Evolutionary conservation across 2,329 filamentous ascomycete species (phyloP).

Genomic region (Emergomyces orientalis): DNA sequence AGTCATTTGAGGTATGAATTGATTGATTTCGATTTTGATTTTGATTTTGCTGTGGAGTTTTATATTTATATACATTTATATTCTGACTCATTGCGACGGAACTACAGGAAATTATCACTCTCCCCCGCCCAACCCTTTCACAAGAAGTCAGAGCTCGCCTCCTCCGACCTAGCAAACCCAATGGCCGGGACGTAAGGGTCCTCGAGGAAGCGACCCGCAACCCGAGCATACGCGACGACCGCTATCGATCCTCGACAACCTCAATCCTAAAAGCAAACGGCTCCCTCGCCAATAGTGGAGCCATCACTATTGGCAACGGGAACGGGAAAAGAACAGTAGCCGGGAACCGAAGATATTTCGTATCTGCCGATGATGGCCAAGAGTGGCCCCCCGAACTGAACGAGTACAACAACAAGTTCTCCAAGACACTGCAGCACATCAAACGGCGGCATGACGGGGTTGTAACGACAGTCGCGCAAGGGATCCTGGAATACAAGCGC

Average conservation of each 20-base stretch:
- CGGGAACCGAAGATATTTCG: slow-evolving; percentile 68
- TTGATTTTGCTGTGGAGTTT: not conserved
- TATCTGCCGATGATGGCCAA: slow-evolving; percentile 74
- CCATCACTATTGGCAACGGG: slow-evolving; percentile 36
- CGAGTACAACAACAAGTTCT: slow-evolving; percentile 87
- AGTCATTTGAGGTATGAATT: slow-evolving; percentile 84
- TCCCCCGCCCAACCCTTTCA: slow-evolving; percentile 67
- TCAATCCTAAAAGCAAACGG: slow-evolving; percentile 31
- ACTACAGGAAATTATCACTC: slow-evolving; percentile 70
- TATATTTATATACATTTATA: slow-evolving; percentile 14
- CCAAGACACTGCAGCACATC: slow-evolving; percentile 81
- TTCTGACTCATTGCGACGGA: slow-evolving; percentile 4
- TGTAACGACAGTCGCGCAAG: slow-evolving; percentile 95
- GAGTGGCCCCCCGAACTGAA: slow-evolving; percentile 92
- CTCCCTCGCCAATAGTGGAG: slow-evolving; percentile 35
- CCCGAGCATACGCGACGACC: slow-evolving; percentile 75
- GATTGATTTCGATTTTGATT: slow-evolving; percentile 7
- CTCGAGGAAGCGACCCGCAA: slow-evolving; percentile 80
- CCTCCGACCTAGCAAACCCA: slow-evolving; percentile 43
- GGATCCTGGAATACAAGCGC: slow-evolving; percentile 96
- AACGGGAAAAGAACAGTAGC: slow-evolving; percentile 45
- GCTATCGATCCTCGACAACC: slow-evolving; percentile 52
- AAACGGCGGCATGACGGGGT: slow-evolving; percentile 94
- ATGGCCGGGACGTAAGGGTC: slow-evolving; percentile 53
- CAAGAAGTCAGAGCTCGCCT: slow-evolving; percentile 69